Conservation (phyloP, 305 asterid genomes). For the Plantago lanceolata region DNA sequence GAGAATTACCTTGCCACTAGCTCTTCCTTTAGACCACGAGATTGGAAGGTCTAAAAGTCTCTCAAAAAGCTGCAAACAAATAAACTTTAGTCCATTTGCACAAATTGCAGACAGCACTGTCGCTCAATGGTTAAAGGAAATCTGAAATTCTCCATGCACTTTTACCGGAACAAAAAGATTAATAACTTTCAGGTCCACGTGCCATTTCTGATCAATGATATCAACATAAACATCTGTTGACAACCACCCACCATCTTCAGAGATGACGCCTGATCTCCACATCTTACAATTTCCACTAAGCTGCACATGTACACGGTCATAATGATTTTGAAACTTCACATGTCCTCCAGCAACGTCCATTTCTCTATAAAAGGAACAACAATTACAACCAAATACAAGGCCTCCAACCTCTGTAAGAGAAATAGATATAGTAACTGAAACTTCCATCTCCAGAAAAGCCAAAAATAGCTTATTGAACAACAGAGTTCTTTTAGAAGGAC, state of each 20-base stretch:
- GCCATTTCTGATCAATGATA: constrained; percentile 90
- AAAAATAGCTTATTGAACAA: not conserved
- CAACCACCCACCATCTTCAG: constrained; percentile 98
- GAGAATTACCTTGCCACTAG: constrained; percentile 96
- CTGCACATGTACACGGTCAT: constrained; percentile 82
- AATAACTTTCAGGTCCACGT: constrained; percentile 82
- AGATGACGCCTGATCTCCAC: constrained; percentile 77
- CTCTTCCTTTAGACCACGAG: constrained; percentile 92
- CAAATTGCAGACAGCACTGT: constrained; percentile 21
- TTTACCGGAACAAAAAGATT: constrained; percentile 93
- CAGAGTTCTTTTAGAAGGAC: constrained; percentile 15
- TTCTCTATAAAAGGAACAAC: constrained; percentile 58
- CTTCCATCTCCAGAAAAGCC: constrained; percentile 17
- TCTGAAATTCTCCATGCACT: constrained; percentile 26
- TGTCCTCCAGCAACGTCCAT: constrained; percentile 81
- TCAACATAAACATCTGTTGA: constrained; percentile 94
- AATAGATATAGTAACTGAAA: constrained; percentile 26
- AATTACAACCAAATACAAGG: constrained; percentile 37
- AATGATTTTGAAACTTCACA: constrained; percentile 78
- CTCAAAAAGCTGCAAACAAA: constrained; percentile 78
- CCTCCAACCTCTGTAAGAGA: constrained; percentile 31
- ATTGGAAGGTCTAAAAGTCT: constrained; percentile 93
- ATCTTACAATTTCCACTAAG: constrained; percentile 84
- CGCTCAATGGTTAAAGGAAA: constrained; percentile 20
- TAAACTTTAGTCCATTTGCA: constrained; percentile 26